Evolutionary conservation across 306 rosid genomes (phyloP).

Genomic region (Oemleria cerasiformis): DNA sequence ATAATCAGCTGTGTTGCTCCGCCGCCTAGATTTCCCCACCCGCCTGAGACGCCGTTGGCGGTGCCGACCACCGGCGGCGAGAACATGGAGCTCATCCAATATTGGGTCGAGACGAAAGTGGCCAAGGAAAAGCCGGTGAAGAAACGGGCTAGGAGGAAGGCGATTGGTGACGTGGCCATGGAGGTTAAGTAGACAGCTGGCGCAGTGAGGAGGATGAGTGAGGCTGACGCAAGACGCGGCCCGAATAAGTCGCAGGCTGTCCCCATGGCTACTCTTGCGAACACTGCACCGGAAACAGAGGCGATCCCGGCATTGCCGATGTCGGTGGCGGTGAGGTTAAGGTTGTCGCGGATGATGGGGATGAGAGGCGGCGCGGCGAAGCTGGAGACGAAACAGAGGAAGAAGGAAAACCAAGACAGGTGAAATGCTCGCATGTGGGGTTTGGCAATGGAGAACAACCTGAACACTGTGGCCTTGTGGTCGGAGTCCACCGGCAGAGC

Average conservation of each 20-base stretch:
- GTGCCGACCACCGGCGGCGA: constrained; percentile 63
- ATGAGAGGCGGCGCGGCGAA: constrained; percentile 80
- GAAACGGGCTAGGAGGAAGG: constrained; percentile 68
- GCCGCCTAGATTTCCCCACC: constrained; percentile 92
- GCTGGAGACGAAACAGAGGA: constrained; percentile 70
- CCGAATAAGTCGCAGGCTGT: constrained; percentile 80
- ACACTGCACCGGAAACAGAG: constrained; percentile 79
- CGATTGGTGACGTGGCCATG: constrained; percentile 40
- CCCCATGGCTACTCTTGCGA: constrained; percentile 81
- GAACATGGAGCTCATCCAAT: constrained; percentile 98
- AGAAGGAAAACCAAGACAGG: constrained; percentile 80
- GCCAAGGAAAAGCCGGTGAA: constrained; percentile 87
- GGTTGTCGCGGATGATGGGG: constrained; percentile 81
- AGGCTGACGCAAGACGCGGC: constrained; percentile 72
- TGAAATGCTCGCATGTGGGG: constrained; percentile 96
- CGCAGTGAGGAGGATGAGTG: constrained; percentile 59
- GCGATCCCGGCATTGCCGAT: constrained; percentile 96
- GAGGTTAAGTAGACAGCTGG: constrained; percentile 70
- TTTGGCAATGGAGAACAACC: constrained; percentile 52
- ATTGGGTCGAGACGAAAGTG: constrained; percentile 84
- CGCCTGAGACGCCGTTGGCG: constrained; percentile 73
- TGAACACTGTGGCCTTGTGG: constrained; percentile 69
- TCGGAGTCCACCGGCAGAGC: constrained; percentile 76
- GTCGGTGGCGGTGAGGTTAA: constrained; percentile 76
- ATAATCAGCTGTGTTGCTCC: constrained; percentile 87